Percentiles rank a stretch among this genome's conserved stretches.
Evolutionary conservation across 2,329 filamentous ascomycete genomes (phyloP).

Genomic region (Mollisiaceae sp.): DNA sequence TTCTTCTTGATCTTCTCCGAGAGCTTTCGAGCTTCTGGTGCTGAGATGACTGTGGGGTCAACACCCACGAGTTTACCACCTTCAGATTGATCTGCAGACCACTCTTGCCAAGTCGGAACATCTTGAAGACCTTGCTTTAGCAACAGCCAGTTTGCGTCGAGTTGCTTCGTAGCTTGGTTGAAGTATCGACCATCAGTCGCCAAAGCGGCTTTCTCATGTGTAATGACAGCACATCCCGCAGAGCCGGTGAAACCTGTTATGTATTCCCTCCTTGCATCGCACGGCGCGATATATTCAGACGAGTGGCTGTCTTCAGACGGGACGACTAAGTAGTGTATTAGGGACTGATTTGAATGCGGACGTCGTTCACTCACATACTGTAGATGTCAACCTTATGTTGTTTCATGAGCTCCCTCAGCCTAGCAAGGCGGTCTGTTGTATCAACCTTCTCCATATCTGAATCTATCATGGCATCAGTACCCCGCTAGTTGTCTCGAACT

Average conservation of each 20-base stretch:
- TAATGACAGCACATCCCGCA: constrained; percentile 89
- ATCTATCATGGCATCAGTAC: constrained; percentile 21
- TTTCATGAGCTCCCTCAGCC: constrained; percentile 85
- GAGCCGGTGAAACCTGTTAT: constrained; percentile 96
- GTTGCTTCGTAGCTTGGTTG: constrained; percentile 90
- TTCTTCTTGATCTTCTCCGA: constrained; percentile 85
- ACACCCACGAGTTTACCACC: constrained; percentile 89
- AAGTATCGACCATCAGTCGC: constrained; percentile 98
- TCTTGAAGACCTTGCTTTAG: constrained; percentile 93
- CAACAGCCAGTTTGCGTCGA: constrained; percentile 89
- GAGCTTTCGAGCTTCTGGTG: constrained; percentile 73
- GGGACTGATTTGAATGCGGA: constrained; percentile 28
- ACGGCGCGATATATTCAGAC: constrained; percentile 97
- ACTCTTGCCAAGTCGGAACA: constrained; percentile 97
- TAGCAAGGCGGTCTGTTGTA: constrained; percentile 76
- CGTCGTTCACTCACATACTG: constrained; percentile 61
- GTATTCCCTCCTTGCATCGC: constrained; percentile 87
- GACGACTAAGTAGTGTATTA: constrained; percentile 68
- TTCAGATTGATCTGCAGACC: constrained; percentile 85
- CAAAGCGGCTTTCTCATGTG: constrained; percentile 82
- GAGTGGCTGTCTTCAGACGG: constrained; percentile 97
- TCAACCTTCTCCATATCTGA: constrained; percentile 75
- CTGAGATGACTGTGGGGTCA: constrained; percentile 86
- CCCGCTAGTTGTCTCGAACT: constrained; percentile 16
- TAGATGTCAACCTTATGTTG: constrained; percentile 89